Conservation (phyloP, 75 land plant species). For the Pinus albicaulis region DNA sequence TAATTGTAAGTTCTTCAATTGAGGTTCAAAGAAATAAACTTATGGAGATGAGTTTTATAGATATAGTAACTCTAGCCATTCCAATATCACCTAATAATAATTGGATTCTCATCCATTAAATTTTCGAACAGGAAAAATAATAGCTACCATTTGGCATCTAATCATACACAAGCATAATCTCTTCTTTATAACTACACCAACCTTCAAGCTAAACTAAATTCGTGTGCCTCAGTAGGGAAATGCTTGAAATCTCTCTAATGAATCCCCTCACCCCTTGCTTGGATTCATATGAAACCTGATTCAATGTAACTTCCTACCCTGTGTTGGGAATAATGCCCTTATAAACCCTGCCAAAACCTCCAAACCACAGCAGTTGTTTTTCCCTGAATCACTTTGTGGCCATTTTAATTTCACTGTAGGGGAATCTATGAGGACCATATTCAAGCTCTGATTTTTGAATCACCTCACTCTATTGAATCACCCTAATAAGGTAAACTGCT, state of each 20-base stretch:
- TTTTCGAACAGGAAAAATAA: too few species aligned
- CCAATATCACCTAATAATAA: too few species aligned
- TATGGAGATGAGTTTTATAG: too few species aligned
- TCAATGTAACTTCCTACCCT: constrained; percentile 50
- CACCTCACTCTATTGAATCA: not conserved
- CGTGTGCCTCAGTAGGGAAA: constrained; percentile 58
- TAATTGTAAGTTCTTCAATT: too few species aligned
- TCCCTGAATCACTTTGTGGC: constrained; percentile 19
- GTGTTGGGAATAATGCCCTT: constrained; percentile 3
- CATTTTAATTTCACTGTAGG: too few species aligned
- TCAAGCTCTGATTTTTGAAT: constrained; percentile 19
- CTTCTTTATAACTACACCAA: constrained; percentile 49
- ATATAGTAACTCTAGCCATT: too few species aligned
- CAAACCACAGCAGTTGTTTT: constrained; percentile 20
- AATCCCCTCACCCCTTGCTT: constrained; percentile 58
- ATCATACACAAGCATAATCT: constrained; percentile 21
- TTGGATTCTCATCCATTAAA: too few species aligned
- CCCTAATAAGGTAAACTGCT: not conserved
- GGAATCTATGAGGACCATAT: not conserved
- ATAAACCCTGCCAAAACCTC: constrained; percentile 42
- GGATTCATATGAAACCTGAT: constrained; percentile 45
- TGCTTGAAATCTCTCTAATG: constrained; percentile 59
- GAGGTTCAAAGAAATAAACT: too few species aligned
- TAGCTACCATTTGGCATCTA: too few species aligned
- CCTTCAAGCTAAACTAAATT: constrained; percentile 64